Evolutionary conservation across 1,284 basidiomycete genomes (phyloP).

Genomic region (Paramarasmius palmivorus): DNA sequence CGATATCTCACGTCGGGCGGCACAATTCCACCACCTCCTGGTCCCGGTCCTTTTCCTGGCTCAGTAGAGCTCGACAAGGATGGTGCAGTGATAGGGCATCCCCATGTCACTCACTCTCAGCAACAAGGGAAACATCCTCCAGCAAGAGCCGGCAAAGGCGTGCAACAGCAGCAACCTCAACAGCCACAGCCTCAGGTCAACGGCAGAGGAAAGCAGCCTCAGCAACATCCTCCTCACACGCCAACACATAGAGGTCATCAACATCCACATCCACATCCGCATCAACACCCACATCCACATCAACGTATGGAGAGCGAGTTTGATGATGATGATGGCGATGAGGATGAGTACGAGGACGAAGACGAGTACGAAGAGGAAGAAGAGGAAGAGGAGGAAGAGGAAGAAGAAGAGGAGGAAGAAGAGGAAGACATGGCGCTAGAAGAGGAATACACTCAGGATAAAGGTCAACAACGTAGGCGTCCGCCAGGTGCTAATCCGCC

Average conservation of each 20-base stretch:
- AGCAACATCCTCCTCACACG: conserved; percentile 22
- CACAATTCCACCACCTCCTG: conserved; percentile 86
- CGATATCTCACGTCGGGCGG: conserved; percentile 87
- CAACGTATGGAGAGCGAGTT: conserved; percentile 57
- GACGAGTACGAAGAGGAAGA: conserved; percentile 58
- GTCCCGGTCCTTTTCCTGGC: conserved; percentile 97
- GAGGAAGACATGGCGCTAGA: conserved; percentile 35
- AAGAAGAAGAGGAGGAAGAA: conserved; percentile 63
- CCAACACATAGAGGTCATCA: conserved; percentile 20
- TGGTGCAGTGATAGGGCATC: conserved; percentile 76
- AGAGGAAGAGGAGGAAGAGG: conserved; percentile 63
- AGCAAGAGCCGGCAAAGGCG: conserved; percentile 19
- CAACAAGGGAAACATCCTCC: conserved; percentile 24
- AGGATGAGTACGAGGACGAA: conserved; percentile 30
- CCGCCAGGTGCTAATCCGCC: conserved; percentile 2
- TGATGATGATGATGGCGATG: conserved; percentile 58
- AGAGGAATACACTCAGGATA: conserved; percentile 15
- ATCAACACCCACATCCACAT: conserved; percentile 25
- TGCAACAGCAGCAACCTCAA: conserved; percentile 19
- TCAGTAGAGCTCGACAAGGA: conserved; percentile 94
- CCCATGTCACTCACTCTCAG: conserved; percentile 38
- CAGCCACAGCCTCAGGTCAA: conserved; percentile 28
- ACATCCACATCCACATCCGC: conserved; percentile 24
- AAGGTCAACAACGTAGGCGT: conserved; percentile 1
- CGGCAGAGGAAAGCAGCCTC: conserved; percentile 49